phyloP scores from a whole-genome alignment of 2,329 filamentous ascomycete genomes.

The Ascochyta lentis region DNA sequence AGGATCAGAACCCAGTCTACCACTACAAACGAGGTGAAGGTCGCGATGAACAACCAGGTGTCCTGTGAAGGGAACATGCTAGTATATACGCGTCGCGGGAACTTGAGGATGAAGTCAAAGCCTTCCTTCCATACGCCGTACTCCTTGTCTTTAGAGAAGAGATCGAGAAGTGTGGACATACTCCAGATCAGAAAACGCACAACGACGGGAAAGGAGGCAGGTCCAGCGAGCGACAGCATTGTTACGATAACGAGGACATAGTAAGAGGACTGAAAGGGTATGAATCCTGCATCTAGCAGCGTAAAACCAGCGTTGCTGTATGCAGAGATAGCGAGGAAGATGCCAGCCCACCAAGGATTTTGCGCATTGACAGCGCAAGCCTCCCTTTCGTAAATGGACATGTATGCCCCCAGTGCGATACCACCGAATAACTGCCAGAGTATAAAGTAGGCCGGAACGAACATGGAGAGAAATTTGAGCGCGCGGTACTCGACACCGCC shows the following conservation, averaged over 20 bases:
- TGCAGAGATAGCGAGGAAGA: conserved; percentile 26
- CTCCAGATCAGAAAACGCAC: conserved; percentile 29
- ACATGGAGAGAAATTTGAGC: conserved; percentile 29
- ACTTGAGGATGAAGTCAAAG: conserved; percentile 30
- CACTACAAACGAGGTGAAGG: conserved; percentile 26
- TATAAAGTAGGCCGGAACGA: conserved; percentile 27
- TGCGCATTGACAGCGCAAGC: conserved; percentile 28
- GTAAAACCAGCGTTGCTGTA: conserved; percentile 31
- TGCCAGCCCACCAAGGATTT: conserved; percentile 27
- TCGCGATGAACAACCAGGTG: conserved; percentile 29
- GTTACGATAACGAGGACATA: conserved; percentile 28
- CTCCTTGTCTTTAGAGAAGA: conserved; percentile 27
- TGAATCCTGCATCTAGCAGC: conserved; percentile 27
- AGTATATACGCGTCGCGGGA: conserved; percentile 27
- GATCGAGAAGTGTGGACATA: conserved; percentile 24
- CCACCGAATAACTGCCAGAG: conserved; percentile 30
- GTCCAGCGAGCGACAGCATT: conserved; percentile 28
- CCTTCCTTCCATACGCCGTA: conserved; percentile 33
- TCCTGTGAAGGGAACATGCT: conserved; percentile 32
- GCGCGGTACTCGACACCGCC: conserved; percentile 32
- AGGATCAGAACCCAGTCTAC: conserved; percentile 31
- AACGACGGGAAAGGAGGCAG: conserved; percentile 27
- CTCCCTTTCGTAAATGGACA: conserved; percentile 28
- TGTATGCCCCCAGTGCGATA: conserved; percentile 29
- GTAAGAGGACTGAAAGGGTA: conserved; percentile 30